These are phyloP conservation scores for Pisolithus orientalis DNA, from an alignment of 768 basidiomycete genomes.

Conservation along the genomic window DNA sequence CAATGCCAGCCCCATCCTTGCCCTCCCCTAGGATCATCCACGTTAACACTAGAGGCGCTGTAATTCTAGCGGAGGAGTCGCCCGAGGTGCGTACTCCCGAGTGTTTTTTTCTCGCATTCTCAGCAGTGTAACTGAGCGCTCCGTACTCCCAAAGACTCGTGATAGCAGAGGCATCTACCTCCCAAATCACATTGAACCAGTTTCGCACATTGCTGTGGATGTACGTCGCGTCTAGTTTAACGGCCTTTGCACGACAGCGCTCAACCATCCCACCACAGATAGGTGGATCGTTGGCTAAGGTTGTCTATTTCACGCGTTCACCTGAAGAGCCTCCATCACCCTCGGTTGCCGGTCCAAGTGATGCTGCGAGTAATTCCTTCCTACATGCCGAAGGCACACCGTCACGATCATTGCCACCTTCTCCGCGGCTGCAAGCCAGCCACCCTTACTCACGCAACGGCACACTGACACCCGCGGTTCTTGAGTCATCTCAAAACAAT, in stretches of 20 bases:
- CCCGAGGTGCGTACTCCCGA: slow-evolving; percentile 61
- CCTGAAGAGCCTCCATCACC: slow-evolving; percentile 80
- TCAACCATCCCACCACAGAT: slow-evolving; percentile 46
- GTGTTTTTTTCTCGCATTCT: background rate
- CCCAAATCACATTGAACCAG: slow-evolving; percentile 94
- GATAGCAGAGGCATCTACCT: slow-evolving; percentile 97
- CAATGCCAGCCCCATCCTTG: slow-evolving; percentile 53
- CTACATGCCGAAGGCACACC: slow-evolving; percentile 32
- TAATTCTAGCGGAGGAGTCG: slow-evolving; percentile 91
- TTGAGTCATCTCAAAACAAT: slow-evolving; percentile 42
- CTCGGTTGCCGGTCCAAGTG: slow-evolving; percentile 52
- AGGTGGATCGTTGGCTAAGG: slow-evolving; percentile 95
- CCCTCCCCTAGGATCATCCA: slow-evolving; percentile 85
- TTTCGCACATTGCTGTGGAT: slow-evolving; percentile 96
- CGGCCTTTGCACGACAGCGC: background rate
- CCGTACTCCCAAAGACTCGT: slow-evolving; percentile 51
- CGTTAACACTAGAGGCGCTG: slow-evolving; percentile 90
- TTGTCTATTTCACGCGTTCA: slow-evolving; percentile 97
- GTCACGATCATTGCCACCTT: slow-evolving; percentile 21
- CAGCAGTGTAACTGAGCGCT: slow-evolving; percentile 8
- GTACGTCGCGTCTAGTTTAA: slow-evolving; percentile 43
- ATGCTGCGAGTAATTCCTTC: slow-evolving; percentile 38
- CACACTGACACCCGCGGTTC: slow-evolving; percentile 75
- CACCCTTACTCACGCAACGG: slow-evolving; percentile 46
- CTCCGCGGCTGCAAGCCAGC: slow-evolving; percentile 19